Evolutionary conservation across 768 basidiomycete genomes (phyloP).

Genomic region (Rhodotorula kratochvilovae): DNA sequence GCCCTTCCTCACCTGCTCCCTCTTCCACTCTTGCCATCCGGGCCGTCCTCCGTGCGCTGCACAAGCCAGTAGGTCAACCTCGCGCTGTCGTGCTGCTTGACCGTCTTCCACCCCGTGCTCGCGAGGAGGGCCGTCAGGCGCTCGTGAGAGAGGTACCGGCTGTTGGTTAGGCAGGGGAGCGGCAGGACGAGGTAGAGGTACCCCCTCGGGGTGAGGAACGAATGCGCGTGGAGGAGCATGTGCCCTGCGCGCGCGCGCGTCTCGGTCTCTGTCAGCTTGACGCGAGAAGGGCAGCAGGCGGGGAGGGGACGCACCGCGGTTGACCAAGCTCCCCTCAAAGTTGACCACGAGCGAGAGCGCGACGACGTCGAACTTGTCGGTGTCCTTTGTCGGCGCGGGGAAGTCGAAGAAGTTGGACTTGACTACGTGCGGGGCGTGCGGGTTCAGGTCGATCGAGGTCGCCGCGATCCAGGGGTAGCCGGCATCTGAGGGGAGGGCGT

Average conservation of each 20-base stretch:
- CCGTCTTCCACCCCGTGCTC: constrained; percentile 33
- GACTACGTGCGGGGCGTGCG: constrained; percentile 37
- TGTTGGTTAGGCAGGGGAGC: constrained; percentile 42
- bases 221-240: constrained; percentile 39
- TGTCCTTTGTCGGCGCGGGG: constrained; percentile 9
- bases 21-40: constrained; percentile 36
- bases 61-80: constrained; percentile 42
- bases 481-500: not conserved
- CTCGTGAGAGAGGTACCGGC: constrained; percentile 37
- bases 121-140: constrained; percentile 30
- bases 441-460: constrained; percentile 43
- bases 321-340: constrained; percentile 35
- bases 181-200: constrained; percentile 43
- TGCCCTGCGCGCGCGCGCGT: constrained; percentile 9
- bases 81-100: constrained; percentile 33
- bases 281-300: not conserved
- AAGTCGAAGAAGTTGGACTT: constrained; percentile 42
- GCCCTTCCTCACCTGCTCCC: constrained; percentile 31
- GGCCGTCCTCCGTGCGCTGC: not conserved
- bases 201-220: constrained; percentile 37
- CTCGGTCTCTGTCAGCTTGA: too few species aligned
- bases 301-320: constrained; percentile 29
- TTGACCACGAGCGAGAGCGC: constrained; percentile 41
- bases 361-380: constrained; percentile 39
- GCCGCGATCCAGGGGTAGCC: constrained; percentile 37